These are phyloP conservation scores for Sporisorium graminicola DNA, from an alignment of 1,284 basidiomycete genomes.

Conservation along the genomic window DNA sequence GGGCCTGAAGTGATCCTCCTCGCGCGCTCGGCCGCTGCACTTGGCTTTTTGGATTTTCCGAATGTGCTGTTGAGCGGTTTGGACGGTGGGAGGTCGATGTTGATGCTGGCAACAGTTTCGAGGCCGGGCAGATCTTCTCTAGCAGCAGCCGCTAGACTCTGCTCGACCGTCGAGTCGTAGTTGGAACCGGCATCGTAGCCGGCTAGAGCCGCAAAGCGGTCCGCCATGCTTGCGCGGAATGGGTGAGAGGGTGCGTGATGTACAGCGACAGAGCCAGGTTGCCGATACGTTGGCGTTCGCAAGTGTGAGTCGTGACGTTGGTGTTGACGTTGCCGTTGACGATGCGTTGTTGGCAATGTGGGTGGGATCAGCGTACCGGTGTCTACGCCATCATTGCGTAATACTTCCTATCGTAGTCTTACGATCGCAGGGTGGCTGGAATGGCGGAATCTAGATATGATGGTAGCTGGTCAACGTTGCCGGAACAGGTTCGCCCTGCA, in stretches of 20 bases:
- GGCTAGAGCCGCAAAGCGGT: constrained; percentile 55
- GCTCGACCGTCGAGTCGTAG: constrained; percentile 48
- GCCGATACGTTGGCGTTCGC: background rate
- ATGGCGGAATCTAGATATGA: background rate
- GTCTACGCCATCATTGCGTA: constrained; percentile 8
- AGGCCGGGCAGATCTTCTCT: constrained; percentile 48
- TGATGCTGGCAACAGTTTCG: constrained; percentile 50
- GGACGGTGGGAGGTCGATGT: constrained; percentile 37
- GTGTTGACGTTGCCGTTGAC: background rate
- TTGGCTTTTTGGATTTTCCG: constrained; percentile 36
- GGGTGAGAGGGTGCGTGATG: background rate
- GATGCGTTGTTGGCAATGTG: background rate
- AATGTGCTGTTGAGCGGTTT: constrained; percentile 40
- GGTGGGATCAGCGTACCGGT: background rate
- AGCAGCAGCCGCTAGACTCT: constrained; percentile 33
- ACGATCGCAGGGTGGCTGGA: background rate
- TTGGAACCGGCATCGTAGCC: constrained; percentile 55
- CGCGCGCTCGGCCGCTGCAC: constrained; percentile 34
- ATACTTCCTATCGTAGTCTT: background rate
- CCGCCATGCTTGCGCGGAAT: constrained; percentile 37
- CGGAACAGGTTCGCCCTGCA: background rate
- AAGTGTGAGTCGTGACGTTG: background rate
- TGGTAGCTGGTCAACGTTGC: background rate
- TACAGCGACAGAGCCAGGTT: background rate
- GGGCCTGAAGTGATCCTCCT: constrained; percentile 42